Evolutionary conservation across 495 filamentous ascomycete species (phyloP).

Genomic region (Collariella sp.): DNA sequence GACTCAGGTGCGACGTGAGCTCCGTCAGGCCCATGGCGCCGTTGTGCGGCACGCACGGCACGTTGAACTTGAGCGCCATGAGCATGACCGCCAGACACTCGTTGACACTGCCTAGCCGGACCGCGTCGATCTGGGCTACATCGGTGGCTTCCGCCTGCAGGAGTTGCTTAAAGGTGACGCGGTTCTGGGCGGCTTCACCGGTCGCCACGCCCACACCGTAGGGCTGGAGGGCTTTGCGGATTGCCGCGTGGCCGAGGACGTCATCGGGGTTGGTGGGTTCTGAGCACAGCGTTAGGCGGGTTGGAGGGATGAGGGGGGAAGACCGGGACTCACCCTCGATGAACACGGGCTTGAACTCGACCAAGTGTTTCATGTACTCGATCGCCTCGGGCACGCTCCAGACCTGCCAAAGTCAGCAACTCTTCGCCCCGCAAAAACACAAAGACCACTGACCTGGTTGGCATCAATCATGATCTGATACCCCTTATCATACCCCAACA

Average conservation of each 20-base stretch:
- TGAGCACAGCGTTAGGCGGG: not conserved
- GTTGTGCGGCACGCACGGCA: constrained; percentile 82
- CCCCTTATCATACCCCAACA: constrained; percentile 77
- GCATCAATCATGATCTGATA: constrained; percentile 92
- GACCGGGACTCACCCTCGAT: constrained; percentile 47
- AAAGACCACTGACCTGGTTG: constrained; percentile 38
- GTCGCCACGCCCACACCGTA: constrained; percentile 78
- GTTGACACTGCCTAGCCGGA: constrained; percentile 82
- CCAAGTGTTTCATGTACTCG: constrained; percentile 72
- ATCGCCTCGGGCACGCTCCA: constrained; percentile 90
- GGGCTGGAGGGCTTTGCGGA: constrained; percentile 66
- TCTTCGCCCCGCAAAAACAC: not conserved
- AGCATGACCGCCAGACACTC: constrained; percentile 81
- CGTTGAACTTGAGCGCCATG: constrained; percentile 73
- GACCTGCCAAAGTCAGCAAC: constrained; percentile 45
- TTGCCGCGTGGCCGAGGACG: constrained; percentile 75
- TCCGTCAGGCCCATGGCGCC: constrained; percentile 87
- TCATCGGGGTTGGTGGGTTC: constrained; percentile 89
- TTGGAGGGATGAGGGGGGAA: not conserved
- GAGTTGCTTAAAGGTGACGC: constrained; percentile 88
- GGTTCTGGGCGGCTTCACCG: constrained; percentile 92
- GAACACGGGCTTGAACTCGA: constrained; percentile 86
- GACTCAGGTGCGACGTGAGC: constrained; percentile 86
- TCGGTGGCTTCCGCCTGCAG: constrained; percentile 69
- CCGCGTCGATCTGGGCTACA: constrained; percentile 83